Conservation (phyloP, 1,139 yeast species). For the Candida glucosophila region DNA sequence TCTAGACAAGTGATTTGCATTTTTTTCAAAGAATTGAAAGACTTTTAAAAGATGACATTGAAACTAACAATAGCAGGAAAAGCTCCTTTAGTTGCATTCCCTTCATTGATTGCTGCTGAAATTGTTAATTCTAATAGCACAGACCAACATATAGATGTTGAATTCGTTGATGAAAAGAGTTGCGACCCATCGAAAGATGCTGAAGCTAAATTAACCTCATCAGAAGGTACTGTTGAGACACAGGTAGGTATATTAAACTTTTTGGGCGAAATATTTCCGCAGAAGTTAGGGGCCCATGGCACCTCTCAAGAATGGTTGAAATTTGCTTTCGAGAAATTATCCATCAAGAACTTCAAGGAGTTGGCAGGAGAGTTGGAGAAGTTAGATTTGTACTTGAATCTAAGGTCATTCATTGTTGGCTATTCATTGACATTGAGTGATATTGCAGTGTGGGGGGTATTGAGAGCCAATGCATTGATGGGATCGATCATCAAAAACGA, state of each 20-base stretch:
- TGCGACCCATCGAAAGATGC: too few relatives aligned
- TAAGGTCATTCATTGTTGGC: conserved; percentile 73
- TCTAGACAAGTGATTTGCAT: too few relatives aligned
- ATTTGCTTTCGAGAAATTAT: conserved; percentile 59
- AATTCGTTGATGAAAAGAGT: conserved; percentile 63
- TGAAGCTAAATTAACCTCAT: too few relatives aligned
- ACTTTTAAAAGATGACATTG: conserved; percentile 23
- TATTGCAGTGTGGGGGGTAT: conserved; percentile 85
- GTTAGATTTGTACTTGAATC: conserved; percentile 75
- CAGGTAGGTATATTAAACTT: conserved; percentile 37
- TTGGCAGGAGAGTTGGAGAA: conserved; percentile 70
- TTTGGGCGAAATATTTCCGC: conserved; percentile 41
- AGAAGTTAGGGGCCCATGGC: conserved; percentile 21
- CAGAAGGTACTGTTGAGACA: conserved; percentile 31
- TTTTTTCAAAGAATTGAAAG: too few relatives aligned
- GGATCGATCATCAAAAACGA: conserved; percentile 80
- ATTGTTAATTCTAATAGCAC: conserved; percentile 50
- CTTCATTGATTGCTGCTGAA: conserved; percentile 72
- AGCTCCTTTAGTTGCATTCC: conserved; percentile 75
- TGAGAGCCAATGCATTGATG: conserved; percentile 88
- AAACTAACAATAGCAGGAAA: conserved; percentile 70
- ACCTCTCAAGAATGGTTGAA: conserved; percentile 53
- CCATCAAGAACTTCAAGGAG: conserved; percentile 82
- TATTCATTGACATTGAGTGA: conserved; percentile 66
- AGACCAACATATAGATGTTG: conserved; percentile 43